A percentile compares a stretch with the other conserved stretches of the same genome.
Conservation (phyloP, 2,329 filamentous ascomycete species). For the Aspergillus puulaauensis region DNA sequence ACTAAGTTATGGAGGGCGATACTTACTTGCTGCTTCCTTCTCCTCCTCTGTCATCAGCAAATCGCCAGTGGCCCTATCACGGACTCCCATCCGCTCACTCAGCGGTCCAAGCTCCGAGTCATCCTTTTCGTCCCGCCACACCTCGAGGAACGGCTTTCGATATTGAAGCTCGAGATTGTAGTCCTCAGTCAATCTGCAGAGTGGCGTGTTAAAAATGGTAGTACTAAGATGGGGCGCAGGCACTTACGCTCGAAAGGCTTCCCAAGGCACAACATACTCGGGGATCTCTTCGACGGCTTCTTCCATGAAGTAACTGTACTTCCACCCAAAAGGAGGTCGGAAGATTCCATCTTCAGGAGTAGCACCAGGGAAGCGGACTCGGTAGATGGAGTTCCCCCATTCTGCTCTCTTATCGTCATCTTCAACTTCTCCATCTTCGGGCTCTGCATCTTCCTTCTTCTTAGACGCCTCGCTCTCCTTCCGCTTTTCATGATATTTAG, state of each 20-base stretch:
- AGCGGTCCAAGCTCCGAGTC: constrained; percentile 76
- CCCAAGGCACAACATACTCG: constrained; percentile 98
- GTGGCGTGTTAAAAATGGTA: not conserved
- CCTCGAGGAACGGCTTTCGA: constrained; percentile 83
- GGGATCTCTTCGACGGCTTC: constrained; percentile 96
- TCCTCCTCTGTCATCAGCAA: constrained; percentile 79
- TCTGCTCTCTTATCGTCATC: constrained; percentile 64
- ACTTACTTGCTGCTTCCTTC: constrained; percentile 76
- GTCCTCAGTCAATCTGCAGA: constrained; percentile 72
- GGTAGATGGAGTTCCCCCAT: constrained; percentile 94
- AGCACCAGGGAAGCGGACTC: constrained; percentile 79
- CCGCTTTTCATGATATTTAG: constrained; percentile 66
- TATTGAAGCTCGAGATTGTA: constrained; percentile 97
- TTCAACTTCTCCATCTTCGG: constrained; percentile 51
- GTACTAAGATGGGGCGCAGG: not conserved
- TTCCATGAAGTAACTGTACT: constrained; percentile 93
- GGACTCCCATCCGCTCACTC: constrained; percentile 94
- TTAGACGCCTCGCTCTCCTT: constrained; percentile 46
- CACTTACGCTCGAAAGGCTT: constrained; percentile 78
- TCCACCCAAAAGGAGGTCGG: constrained; percentile 94
- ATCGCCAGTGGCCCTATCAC: constrained; percentile 64
- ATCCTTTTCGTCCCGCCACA: constrained; percentile 90
- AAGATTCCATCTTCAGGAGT: constrained; percentile 87
- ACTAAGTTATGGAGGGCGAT: not conserved
- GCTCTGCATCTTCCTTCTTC: constrained; percentile 36